Conservation (phyloP, 75 land plant genomes). For the Pseudotsuga menziesii region DNA sequence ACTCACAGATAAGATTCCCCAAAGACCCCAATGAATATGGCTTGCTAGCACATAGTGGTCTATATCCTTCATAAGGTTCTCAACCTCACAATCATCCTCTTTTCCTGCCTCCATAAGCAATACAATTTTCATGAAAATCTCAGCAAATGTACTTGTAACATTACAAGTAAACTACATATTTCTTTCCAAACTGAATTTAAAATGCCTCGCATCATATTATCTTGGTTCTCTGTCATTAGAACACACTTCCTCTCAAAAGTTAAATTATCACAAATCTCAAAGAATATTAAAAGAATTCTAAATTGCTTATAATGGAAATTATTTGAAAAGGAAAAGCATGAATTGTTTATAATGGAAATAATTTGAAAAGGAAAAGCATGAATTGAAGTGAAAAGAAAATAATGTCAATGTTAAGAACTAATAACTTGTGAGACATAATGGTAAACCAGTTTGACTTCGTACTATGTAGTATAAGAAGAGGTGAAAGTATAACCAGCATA, state of each 20-base stretch:
- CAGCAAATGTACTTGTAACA: neutral
- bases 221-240: neutral
- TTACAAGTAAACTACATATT: neutral
- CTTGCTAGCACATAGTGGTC: slow-evolving; percentile 34
- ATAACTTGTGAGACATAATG: neutral
- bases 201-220: neutral
- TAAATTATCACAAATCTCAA: neutral
- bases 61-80: slow-evolving; percentile 24
- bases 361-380: neutral
- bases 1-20: slow-evolving; percentile 42
- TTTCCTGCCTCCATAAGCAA: neutral
- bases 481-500: too few species aligned
- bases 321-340: neutral
- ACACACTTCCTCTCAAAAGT: neutral
- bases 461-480: too few species aligned
- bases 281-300: neutral
- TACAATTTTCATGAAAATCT: neutral
- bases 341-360: neutral
- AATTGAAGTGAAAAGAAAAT: neutral
- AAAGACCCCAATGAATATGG: slow-evolving; percentile 41
- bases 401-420: neutral
- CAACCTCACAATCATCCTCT: slow-evolving; percentile 11
- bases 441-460: too few species aligned
- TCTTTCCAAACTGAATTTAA: slow-evolving; percentile 3
- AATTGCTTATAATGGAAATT: neutral